These are phyloP conservation scores for Albatrellus ellisii DNA, from an alignment of 768 basidiomycete genomes.

Conservation along the genomic window DNA sequence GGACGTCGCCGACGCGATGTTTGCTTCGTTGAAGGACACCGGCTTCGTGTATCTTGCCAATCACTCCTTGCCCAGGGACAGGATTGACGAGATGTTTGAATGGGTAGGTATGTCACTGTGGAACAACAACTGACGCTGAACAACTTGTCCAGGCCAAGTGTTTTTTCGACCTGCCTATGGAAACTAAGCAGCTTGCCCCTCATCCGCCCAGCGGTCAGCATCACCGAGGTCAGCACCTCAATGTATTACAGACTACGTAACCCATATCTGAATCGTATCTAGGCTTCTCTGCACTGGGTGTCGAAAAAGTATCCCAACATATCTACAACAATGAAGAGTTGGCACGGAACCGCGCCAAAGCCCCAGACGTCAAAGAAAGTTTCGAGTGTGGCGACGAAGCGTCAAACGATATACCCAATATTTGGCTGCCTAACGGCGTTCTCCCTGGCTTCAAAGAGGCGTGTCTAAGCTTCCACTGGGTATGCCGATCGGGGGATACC, in stretches of 20 bases:
- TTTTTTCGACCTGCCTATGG: conserved; percentile 20
- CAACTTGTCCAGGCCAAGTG: conserved; percentile 17
- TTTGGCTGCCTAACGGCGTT: conserved; percentile 40
- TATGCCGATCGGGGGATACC: neutral
- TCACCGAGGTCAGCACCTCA: conserved; percentile 21
- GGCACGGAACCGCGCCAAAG: conserved; percentile 18
- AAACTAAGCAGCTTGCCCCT: conserved; percentile 22
- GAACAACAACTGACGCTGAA: neutral
- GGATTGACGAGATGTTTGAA: conserved; percentile 20
- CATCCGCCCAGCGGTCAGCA: conserved; percentile 23
- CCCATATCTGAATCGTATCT: no score
- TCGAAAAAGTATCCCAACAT: conserved; percentile 20
- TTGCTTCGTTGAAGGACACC: conserved; percentile 28
- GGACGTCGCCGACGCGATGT: conserved; percentile 26
- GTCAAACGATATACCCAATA: conserved; percentile 34
- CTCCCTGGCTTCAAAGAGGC: conserved; percentile 41
- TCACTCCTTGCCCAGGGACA: conserved; percentile 24
- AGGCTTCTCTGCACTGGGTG: conserved; percentile 22
- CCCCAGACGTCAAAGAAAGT: conserved; percentile 35
- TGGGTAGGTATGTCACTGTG: conserved; percentile 13
- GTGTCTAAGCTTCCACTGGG: conserved; percentile 37
- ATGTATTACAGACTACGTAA: no score
- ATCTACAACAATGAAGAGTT: conserved; percentile 22
- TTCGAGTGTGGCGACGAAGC: conserved; percentile 42
- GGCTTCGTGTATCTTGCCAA: conserved; percentile 15